Evolutionary conservation across 495 filamentous ascomycete genomes (phyloP), one percentile per base, ranked within the genome.

Genomic region (Cudoniella acicularis): DNA sequence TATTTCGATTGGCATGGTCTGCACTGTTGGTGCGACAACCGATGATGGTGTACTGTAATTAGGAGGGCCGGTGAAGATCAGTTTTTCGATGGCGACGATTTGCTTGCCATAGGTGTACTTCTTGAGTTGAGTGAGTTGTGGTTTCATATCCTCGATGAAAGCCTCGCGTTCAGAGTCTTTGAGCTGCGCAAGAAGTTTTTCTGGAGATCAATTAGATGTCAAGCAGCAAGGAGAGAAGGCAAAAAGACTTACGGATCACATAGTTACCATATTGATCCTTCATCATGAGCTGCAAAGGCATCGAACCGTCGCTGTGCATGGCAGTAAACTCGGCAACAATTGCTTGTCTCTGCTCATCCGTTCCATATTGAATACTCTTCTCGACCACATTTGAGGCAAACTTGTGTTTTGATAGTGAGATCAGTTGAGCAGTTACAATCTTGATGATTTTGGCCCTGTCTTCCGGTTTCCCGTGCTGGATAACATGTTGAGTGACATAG

Each of bases 341-440:
- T 41, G 81, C 78, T 17, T 73, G 80, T 49, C 87, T 84, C 66
- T 96, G 84, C 48, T 87, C 80, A 18, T 81, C 74, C 1, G 81
- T 84, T 10, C 89, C 91, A 62, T 82, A 83, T 54, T 86, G 76
- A 49, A 98, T 90, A 63, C 91, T 94, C 76, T 92, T 96, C 73
- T 98, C 94, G 0, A 98, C 95, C 3, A 98, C 94, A 64, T 98
- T 97, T 64, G 91, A 96, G 2, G 95, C 94, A 67, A 92, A 96
- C 69, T 98, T 98, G 74, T 98, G 93, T 75, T 90, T 96, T 4
- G 90, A 96, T 63, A 88, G 83, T 1, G 75, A 75, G n/a, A 95
- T 69, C 0, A 95, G 73, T 52, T 91, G 81, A 3, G 75, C 76
- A 52, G 83, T 87, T 63, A 98, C 87, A 27, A 92, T 70, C 40